Percentiles rank a stretch among this genome's conserved stretches.
These are phyloP conservation scores for Sanghuangporus baumii DNA, from an alignment of 1,284 basidiomycete species.

Conservation along the genomic window DNA sequence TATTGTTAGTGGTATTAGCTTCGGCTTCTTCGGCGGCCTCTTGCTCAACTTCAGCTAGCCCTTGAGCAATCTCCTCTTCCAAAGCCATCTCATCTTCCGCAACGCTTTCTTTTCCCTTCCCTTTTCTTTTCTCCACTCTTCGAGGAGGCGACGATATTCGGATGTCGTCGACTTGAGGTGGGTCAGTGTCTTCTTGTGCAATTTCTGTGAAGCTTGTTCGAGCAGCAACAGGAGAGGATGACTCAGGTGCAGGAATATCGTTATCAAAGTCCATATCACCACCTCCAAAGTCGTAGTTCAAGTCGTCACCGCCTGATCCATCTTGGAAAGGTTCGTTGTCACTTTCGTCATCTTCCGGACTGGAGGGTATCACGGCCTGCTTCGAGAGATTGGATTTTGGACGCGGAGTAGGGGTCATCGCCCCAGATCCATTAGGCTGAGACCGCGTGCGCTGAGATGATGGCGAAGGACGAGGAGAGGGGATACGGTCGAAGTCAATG, in stretches of 20 bases:
- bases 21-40: conserved; percentile 31
- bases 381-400: conserved; percentile 35
- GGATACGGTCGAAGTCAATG: conserved; percentile 61
- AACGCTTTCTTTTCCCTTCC: conserved; percentile 29
- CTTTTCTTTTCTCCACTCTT: conserved; percentile 26
- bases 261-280: conserved; percentile 5
- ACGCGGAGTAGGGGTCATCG: conserved; percentile 39
- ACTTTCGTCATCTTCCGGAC: conserved; percentile 15
- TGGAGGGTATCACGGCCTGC: conserved; percentile 22
- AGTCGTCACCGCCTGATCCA: neutral
- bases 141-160: conserved; percentile 20
- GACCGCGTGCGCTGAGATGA: conserved; percentile 32
- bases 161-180: conserved; percentile 24
- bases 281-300: conserved; percentile 8
- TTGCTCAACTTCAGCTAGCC: conserved; percentile 38
- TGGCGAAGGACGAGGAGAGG: conserved; percentile 46
- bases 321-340: conserved; percentile 11
- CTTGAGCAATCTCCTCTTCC: conserved; percentile 52
- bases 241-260: conserved; percentile 22
- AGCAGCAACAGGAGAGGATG: conserved; percentile 16
- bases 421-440: conserved; percentile 27
- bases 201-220: conserved; percentile 43
- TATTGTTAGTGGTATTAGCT: conserved; percentile 13
- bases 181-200: conserved; percentile 29
- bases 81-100: conserved; percentile 24